Base-by-base conservation (phyloP, 75 land plant genomes). In the Larix kaempferi region DNA sequence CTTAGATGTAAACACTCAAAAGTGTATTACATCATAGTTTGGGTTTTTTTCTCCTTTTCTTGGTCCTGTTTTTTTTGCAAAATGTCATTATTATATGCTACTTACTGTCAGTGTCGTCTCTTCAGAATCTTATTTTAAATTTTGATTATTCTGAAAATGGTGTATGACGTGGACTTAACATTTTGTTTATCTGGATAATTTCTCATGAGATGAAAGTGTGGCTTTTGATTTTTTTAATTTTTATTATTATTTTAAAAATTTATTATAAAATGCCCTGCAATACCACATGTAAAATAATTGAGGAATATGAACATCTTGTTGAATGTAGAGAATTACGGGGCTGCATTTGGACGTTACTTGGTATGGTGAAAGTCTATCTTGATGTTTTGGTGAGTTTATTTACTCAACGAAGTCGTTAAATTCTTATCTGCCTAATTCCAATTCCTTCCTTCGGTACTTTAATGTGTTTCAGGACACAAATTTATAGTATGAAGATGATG, bases 341-440 rank as follows among this genome's bases (percentile, higher is more conserved):
- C 0, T 86, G 89, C 78, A 76, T 86, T 44, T 59, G 85, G 64
- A 89, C 89, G 19, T 35, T 95, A 77, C 84, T 86, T 61, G 95
- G 95, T 71, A 89, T 94, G 89, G 75, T 89, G 57, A 82, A 73
- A 71, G 88, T 81, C 39, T 93, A 91, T 78, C 81, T 91, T 8
- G 87, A 95, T 84, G 82, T 93, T 77, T 73, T 93, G 88, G 98
- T 95, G 77, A 78, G 80, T 57, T 39, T 25, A 15, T 59, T 7
- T 19, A 21, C 37, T 37, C 39, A 58, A 22, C 23, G 27, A 58
- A 59, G 37, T 29, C 37, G 13, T 21, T 39, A 29, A 35, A 57
- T 54, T 57, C 26, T 21, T 35, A 58, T 57, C 19, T 12, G 22
- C 49, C 41, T 52, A 78, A 27, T 59, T 37, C 25, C 6, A 26